phyloP scores from a whole-genome alignment of 179 eudicot genomes.

The Sideroxylon spinosum region DNA sequence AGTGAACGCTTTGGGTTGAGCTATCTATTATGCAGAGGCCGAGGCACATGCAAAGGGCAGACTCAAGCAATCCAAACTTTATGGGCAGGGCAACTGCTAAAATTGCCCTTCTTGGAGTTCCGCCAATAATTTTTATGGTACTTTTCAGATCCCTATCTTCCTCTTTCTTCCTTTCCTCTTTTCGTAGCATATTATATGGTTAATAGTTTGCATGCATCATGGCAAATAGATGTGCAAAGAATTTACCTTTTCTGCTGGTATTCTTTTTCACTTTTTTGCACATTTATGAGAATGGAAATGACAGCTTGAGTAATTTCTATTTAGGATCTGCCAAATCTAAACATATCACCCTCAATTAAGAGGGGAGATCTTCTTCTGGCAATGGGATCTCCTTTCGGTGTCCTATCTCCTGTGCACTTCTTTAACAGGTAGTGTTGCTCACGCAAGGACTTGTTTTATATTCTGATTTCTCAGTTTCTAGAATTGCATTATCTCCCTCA shows the following conservation, averaged over 20 bases:
- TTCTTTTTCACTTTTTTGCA: conserved; percentile 17
- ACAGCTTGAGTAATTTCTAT: conserved; percentile 38
- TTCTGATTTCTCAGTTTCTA: background rate
- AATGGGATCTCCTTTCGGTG: conserved; percentile 85
- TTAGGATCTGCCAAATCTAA: conserved; percentile 57
- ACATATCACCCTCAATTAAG: conserved; percentile 38
- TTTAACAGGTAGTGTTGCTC: conserved; percentile 63
- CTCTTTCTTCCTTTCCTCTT: no score
- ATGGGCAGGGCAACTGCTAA: conserved; percentile 52
- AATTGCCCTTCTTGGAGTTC: conserved; percentile 62
- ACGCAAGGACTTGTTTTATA: background rate
- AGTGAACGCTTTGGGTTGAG: conserved; percentile 43
- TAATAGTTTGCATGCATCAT: background rate
- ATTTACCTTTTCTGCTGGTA: conserved; percentile 16
- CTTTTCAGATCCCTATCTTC: background rate
- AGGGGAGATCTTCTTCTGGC: conserved; percentile 66
- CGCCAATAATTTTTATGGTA: conserved; percentile 45
- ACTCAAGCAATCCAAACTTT: conserved; percentile 29
- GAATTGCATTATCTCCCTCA: background rate
- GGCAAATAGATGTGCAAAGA: background rate
- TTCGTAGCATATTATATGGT: background rate
- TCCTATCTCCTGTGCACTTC: conserved; percentile 78
- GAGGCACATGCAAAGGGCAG: conserved; percentile 21
- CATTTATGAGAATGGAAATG: conserved; percentile 36
- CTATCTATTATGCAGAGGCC: conserved; percentile 30